Base-by-base conservation (phyloP, 495 filamentous ascomycete genomes). In the Penicillium argentinense region DNA sequence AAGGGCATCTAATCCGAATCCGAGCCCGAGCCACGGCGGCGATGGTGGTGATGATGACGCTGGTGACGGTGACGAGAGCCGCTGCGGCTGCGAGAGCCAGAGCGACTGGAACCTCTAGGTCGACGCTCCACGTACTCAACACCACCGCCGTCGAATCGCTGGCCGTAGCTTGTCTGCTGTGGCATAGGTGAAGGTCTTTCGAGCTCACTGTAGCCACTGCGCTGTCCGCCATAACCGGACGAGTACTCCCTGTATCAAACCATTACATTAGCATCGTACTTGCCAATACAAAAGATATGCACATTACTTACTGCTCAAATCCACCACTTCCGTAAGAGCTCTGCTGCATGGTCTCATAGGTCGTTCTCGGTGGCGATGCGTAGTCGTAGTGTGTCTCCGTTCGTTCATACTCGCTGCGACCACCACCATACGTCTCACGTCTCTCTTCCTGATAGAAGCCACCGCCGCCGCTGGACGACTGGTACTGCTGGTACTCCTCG, bases 21-120 rank as follows among this genome's bases (percentile, higher is more conserved):
- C 6, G 57, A 63, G 5, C 50, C 56, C 12, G 58, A 62, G 25
- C 48, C 40, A 45, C 50, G 45, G 42, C 47, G 51, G 18, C 53
- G 58, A 21, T 75, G 76, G 33, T 67, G 70, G 18, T 64, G 71
- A 33, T 69, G 71, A 42, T 64, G 64, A 26, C 59, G 66, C 19
- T 56, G 59, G 39, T 63, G 59, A 19, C 61, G 59, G 12, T 56
- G 59, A 49, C 55, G 53, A 45, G 51, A 51, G 33, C 42, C 56
- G 13, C 46, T 48, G 8, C 53, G 49, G 42, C 46, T 50, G 14
- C 39, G 28, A 18, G 56, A 57, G 11, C 37, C 28, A 21, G 57
- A 60, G 14, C 28, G 34, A 41, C 36, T 23, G 21, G 33, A 36
- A 19, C 33, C 7, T 36, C 49, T 47, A 16, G 45, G 24, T 26